phyloP scores from a whole-genome alignment of 352 stramenopile species.

The Globisporangium okanoganense region DNA sequence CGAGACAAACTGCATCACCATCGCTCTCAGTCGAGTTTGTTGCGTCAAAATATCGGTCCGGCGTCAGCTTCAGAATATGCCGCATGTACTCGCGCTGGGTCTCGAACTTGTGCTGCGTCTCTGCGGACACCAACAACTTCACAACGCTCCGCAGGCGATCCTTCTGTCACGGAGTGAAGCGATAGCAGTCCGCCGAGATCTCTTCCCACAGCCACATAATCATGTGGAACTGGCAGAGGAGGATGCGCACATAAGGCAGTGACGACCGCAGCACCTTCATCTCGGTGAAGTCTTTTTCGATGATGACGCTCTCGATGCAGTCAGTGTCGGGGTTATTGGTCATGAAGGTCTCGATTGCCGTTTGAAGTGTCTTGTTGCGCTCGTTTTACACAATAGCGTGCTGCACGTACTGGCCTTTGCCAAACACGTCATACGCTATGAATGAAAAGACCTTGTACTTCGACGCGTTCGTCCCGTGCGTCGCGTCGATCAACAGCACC shows the following conservation, averaged over 20 bases:
- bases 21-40: slow-evolving; percentile 3
- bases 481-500: not conserved
- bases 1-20: not conserved
- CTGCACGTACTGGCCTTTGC: not conserved
- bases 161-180: slow-evolving; percentile 18
- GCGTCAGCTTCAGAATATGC: not conserved
- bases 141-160: slow-evolving; percentile 9
- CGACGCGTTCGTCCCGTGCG: not conserved
- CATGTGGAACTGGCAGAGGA: slow-evolving; percentile 27
- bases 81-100: slow-evolving; percentile 13
- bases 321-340: not conserved
- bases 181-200: slow-evolving; percentile 12
- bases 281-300: slow-evolving; percentile 32
- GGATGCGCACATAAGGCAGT: slow-evolving; percentile 13
- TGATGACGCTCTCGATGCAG: slow-evolving; percentile 7
- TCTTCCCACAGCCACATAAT: slow-evolving; percentile 20
- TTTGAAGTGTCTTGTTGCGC: not conserved
- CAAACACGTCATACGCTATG: not conserved
- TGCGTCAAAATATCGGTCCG: too few relatives aligned
- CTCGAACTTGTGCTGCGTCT: slow-evolving; percentile 9
- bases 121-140: slow-evolving; percentile 17
- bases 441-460: not conserved
- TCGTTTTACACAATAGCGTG: not conserved
- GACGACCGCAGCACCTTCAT: slow-evolving; percentile 3
- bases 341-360: not conserved